A percentile compares a stretch with the other conserved stretches of the same genome.
These are phyloP conservation scores for Epichloe brachyelytri DNA, from an alignment of 2,329 filamentous ascomycete genomes.

Conservation along the genomic window DNA sequence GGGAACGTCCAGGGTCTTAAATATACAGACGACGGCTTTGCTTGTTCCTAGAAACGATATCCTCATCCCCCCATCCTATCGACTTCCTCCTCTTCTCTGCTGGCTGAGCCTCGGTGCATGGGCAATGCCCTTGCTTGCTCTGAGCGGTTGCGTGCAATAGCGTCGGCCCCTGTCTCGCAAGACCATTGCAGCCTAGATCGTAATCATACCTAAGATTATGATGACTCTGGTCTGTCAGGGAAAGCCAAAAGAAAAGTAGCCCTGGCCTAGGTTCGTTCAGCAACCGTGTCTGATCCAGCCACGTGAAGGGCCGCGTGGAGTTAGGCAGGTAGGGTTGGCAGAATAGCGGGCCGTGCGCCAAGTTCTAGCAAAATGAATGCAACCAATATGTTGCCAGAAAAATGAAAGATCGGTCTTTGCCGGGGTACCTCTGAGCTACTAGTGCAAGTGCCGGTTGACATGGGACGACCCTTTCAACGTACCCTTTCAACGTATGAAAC, in stretches of 20 bases:
- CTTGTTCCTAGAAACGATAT: background rate
- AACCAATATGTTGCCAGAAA: background rate
- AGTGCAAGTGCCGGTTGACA: conserved; percentile 2
- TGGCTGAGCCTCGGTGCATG: conserved; percentile 2
- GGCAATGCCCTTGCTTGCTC: background rate
- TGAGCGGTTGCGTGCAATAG: background rate
- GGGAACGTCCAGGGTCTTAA: conserved; percentile 11
- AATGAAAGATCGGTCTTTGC: background rate
- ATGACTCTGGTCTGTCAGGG: background rate
- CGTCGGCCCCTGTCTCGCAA: conserved; percentile 2
- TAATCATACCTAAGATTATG: background rate
- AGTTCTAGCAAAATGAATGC: background rate
- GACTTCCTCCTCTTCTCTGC: background rate
- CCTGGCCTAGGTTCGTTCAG: background rate
- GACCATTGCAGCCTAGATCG: background rate
- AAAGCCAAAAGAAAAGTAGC: background rate
- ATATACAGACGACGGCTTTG: conserved; percentile 3
- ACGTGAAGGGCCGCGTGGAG: conserved; percentile 1
- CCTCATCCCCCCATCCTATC: background rate
- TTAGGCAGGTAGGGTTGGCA: background rate
- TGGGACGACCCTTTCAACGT: background rate
- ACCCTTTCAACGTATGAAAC: too few species aligned
- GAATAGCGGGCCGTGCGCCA: conserved; percentile 1
- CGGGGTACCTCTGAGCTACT: conserved; percentile 2
- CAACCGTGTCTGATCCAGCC: conserved; percentile 7